Evolutionary conservation across 192 early-diverging fungal genomes (phyloP).

Genomic region (Coemansia aciculifera): DNA sequence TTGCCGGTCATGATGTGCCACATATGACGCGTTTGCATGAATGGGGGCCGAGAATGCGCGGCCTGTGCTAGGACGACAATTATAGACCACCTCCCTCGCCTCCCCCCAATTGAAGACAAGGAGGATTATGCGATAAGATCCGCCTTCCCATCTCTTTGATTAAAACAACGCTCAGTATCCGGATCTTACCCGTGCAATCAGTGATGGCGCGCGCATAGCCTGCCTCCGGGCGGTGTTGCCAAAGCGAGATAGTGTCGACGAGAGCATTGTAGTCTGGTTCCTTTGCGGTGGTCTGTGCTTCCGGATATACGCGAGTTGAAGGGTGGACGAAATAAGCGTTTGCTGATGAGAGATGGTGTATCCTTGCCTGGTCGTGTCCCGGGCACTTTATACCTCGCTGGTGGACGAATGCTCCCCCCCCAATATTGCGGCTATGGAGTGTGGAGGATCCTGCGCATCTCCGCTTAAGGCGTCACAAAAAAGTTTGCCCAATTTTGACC

Average conservation of each 20-base stretch:
- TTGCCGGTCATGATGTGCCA: not conserved
- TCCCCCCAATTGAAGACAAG: not conserved
- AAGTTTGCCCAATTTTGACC: not conserved
- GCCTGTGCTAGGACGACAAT: not conserved
- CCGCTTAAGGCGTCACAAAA: slow-evolving; percentile 8
- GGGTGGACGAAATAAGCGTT: not conserved
- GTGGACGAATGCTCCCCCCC: not conserved
- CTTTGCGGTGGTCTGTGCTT: not conserved
- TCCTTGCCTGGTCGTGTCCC: not conserved
- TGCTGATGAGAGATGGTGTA: not conserved
- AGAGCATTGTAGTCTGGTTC: slow-evolving; percentile 29
- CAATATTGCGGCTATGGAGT: not conserved
- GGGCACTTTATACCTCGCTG: not conserved
- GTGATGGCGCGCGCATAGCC: slow-evolving; percentile 17
- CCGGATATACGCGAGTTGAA: not conserved
- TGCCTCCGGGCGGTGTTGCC: slow-evolving; percentile 34
- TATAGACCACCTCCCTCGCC: not conserved
- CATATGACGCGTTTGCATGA: slow-evolving; percentile 13
- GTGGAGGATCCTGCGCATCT: not conserved
- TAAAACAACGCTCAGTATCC: slow-evolving; percentile 8
- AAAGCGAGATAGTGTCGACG: slow-evolving; percentile 29
- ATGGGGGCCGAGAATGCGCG: slow-evolving; percentile 12
- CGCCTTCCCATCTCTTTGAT: not conserved
- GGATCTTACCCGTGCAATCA: slow-evolving; percentile 39
- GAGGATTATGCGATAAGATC: not conserved